Evolutionary conservation across 2,329 filamentous ascomycete species (phyloP).

Genomic region (Calonectria honghensis): DNA sequence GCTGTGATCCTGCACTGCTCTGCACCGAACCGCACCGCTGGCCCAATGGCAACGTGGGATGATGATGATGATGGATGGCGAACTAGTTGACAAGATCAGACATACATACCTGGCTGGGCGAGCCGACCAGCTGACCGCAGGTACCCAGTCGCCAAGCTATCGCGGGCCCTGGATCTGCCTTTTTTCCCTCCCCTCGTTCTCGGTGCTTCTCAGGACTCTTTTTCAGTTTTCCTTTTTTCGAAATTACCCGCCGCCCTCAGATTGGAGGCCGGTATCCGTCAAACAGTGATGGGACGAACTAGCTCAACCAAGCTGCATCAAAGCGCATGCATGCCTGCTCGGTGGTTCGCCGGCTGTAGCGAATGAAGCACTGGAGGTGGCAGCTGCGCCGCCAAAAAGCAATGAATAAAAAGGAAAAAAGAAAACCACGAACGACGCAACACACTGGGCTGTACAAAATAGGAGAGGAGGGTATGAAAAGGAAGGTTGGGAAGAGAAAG

Average conservation of each 20-base stretch:
- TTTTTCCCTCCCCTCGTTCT: slow-evolving; percentile 7
- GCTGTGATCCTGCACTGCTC: slow-evolving; percentile 19
- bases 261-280: slow-evolving; percentile 29
- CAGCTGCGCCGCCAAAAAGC: slow-evolving; percentile 18
- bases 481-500: neutral
- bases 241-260: slow-evolving; percentile 24
- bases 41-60: slow-evolving; percentile 28
- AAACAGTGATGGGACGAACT: slow-evolving; percentile 30
- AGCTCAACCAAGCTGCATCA: slow-evolving; percentile 21
- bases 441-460: neutral
- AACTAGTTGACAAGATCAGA: neutral
- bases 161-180: slow-evolving; percentile 15
- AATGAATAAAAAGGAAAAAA: slow-evolving; percentile 23
- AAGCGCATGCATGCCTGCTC: slow-evolving; percentile 20
- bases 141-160: neutral
- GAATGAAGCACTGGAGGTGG: slow-evolving; percentile 11
- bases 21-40: neutral
- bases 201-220: slow-evolving; percentile 14
- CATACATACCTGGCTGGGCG: slow-evolving; percentile 5
- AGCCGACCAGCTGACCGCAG: neutral
- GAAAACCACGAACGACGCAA: neutral
- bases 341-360: slow-evolving; percentile 13
- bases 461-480: slow-evolving; percentile 1
- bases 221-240: slow-evolving; percentile 10
- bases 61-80: slow-evolving; percentile 7